Evolutionary conservation across 495 filamentous ascomycete species (phyloP).

Genomic region (Podospora pseudocomata): DNA sequence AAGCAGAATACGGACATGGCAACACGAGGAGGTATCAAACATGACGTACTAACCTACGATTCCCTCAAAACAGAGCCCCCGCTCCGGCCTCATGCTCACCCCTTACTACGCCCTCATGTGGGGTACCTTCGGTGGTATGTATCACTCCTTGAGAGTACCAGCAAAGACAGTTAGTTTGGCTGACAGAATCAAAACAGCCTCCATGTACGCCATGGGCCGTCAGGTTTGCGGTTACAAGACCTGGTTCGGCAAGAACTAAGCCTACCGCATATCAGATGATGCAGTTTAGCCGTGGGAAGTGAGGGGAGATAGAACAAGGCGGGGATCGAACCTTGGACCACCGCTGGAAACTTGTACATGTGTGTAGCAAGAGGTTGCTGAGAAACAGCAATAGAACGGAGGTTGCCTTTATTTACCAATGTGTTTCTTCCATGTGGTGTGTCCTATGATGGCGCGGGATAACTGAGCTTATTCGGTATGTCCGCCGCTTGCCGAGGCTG

Average conservation of each 20-base stretch:
- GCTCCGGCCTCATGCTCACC: slow-evolving; percentile 62
- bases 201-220: slow-evolving; percentile 56
- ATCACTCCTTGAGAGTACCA: slow-evolving; percentile 23
- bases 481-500: too few species aligned
- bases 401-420: background rate
- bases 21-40: background rate
- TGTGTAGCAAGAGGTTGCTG: slow-evolving; percentile 13
- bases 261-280: background rate
- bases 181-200: slow-evolving; percentile 55
- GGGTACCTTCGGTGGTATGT: slow-evolving; percentile 50
- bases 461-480: too few species aligned
- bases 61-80: slow-evolving; percentile 47
- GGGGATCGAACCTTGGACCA: background rate
- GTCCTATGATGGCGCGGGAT: too few species aligned
- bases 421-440: background rate
- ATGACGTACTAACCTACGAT: background rate
- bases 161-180: slow-evolving; percentile 16
- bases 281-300: slow-evolving; percentile 19
- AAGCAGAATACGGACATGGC: too few species aligned
- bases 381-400: slow-evolving; percentile 11
- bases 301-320: background rate
- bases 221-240: slow-evolving; percentile 76
- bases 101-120: slow-evolving; percentile 73
- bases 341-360: slow-evolving; percentile 1
- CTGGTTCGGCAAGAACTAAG: slow-evolving; percentile 69